Base-by-base conservation (phyloP, 1,139 yeast species). In the Candida sojae region DNA sequence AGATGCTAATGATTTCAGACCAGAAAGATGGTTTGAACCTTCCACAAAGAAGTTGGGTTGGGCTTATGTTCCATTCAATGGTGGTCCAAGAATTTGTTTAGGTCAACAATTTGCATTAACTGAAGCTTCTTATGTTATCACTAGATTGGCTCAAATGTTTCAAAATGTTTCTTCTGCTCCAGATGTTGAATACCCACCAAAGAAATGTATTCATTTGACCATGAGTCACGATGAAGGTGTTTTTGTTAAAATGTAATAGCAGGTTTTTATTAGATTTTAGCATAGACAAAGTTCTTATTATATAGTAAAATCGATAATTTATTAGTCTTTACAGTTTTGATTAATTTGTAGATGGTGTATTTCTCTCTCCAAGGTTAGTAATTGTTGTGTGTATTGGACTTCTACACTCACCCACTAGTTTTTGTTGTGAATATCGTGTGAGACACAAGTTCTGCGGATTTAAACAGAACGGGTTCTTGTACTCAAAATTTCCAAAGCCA, bases 81-180 rank as follows among this genome's bases (percentile, higher is more conserved):
- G 86, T 45, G 86, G 86, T 4, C 85, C 86, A 35, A 68, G 86
- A 52, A 80, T 81, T 48, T 82, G 86, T 58, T 67, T 81, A 42
- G 86, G 86, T 33, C 84, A 80, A 63, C 85, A 80, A 61, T 79
- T 78, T 64, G 85, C 84, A 1, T 73, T 81, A 51, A 79, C 84
- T 36, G 86, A 82, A 62, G 76, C 80, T 2, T 68, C 79, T 10
- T 80, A 79, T 53, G 71, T 77, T 13, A 57, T 78, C 43, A 73
- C 69, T 17, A 67, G 84, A 49, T 62, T 80, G 47, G 64, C 67
- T 12, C 81, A 76, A 61, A 46, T 65, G 62, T 72, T 68, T 58
- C 68, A 72, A n/a, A 61, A 65, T 49, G 59, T 72, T 48, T 56
- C 54, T 4, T 52, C 59, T 42, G 63, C 52, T 47, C 39, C 39